These are phyloP conservation scores for Penicillium dipodomyicola DNA, from an alignment of 495 filamentous ascomycete species.

Conservation along the genomic window DNA sequence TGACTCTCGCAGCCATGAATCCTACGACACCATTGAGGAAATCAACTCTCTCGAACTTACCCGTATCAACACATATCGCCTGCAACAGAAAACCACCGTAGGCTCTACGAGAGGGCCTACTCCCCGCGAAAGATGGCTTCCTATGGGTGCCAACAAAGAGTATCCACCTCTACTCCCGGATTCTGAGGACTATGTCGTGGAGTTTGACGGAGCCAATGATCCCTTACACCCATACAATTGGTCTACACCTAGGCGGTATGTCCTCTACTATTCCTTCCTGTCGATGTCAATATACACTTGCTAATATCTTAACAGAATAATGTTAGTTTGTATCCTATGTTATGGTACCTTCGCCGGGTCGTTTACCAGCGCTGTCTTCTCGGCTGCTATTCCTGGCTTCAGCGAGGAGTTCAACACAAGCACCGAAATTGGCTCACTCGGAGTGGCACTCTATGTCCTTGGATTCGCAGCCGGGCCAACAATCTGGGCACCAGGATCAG, in stretches of 20 bases:
- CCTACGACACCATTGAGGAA: conserved; percentile 11
- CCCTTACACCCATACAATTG: conserved; percentile 49
- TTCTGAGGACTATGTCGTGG: conserved; percentile 51
- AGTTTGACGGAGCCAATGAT: conserved; percentile 35
- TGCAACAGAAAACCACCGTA: conserved; percentile 31
- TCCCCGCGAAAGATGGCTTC: conserved; percentile 30
- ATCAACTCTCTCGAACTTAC: conserved; percentile 24
- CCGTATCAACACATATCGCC: conserved; percentile 32
- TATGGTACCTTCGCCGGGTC: conserved; percentile 48
- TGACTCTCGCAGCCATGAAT: conserved; percentile 10
- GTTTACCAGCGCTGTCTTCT: conserved; percentile 52
- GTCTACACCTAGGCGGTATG: conserved; percentile 28
- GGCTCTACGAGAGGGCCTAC: conserved; percentile 27
- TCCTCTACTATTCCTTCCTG: background rate
- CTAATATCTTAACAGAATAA: background rate
- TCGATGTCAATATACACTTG: background rate
- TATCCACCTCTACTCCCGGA: conserved; percentile 45
- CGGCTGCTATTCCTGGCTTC: conserved; percentile 40
- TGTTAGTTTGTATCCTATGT: conserved; percentile 31
- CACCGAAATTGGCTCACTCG: conserved; percentile 48
- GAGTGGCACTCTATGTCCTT: conserved; percentile 52
- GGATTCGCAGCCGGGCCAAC: conserved; percentile 51
- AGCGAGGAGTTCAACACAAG: conserved; percentile 45
- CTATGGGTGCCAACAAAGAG: conserved; percentile 36
- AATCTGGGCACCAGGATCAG: conserved; percentile 65